Evolutionary conservation across 108 stramenopile species (phyloP).

Genomic region (Cyclotella cryptica): DNA sequence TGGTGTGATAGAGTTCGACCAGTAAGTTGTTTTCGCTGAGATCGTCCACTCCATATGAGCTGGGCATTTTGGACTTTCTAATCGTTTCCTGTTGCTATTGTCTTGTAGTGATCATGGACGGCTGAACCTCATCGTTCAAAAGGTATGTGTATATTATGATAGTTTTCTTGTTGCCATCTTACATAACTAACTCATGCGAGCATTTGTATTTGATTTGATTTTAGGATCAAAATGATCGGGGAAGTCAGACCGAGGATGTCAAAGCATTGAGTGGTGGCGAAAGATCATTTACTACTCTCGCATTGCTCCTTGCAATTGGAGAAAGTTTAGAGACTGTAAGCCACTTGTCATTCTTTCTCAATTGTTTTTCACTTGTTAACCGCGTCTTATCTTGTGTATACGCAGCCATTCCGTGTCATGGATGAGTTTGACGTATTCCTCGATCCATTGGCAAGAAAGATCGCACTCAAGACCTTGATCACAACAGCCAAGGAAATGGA

Average conservation of each 20-base stretch:
- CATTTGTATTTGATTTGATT: background rate
- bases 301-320: slow-evolving; percentile 93
- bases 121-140: slow-evolving; percentile 77
- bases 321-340: slow-evolving; percentile 80
- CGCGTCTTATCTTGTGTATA: background rate
- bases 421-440: slow-evolving; percentile 99
- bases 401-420: slow-evolving; percentile 93
- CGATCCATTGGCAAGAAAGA: slow-evolving; percentile 89
- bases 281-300: slow-evolving; percentile 86
- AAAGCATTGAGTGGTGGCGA: slow-evolving; percentile 91
- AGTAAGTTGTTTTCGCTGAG: slow-evolving; percentile 1
- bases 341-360: background rate
- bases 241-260: slow-evolving; percentile 82
- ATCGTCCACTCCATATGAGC: background rate
- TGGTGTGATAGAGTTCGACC: slow-evolving; percentile 82
- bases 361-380: background rate
- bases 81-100: background rate
- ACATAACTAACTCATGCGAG: background rate
- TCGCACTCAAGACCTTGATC: slow-evolving; percentile 39
- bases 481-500: slow-evolving; percentile 64
- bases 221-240: slow-evolving; percentile 59
- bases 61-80: background rate
- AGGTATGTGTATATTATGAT: slow-evolving; percentile 29
- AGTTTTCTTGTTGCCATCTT: background rate
- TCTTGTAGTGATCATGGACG: slow-evolving; percentile 17